Evolutionary conservation across 345 rosid genomes (phyloP), one percentile per base, ranked within the genome.

Genomic region (Euphorbia lathyris): DNA sequence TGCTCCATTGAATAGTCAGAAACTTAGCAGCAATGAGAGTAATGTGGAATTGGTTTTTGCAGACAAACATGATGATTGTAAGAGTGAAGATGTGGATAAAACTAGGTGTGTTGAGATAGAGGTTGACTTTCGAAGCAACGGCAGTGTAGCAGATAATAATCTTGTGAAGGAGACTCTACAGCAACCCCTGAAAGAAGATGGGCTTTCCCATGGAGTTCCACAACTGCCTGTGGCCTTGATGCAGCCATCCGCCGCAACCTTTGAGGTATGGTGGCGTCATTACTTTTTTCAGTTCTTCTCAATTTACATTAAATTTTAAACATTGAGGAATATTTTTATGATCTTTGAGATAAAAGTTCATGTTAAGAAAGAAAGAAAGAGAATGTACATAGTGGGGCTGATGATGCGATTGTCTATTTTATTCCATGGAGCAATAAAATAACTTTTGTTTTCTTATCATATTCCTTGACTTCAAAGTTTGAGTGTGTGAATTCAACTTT

Each of bases 191-290:
- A 58, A 69, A 59, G 79, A 76, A 63, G 77, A 72, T 67, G 42
- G 48, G 48, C 58, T 66, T 23, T 64, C 66, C 30, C 27, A 48
- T 47, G 76, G 48, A 45, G 72, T 58, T 72, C 68, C 77, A 56
- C 80, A 77, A 53, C 51, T 64, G n/a, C 70, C 74, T 27, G 60
- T 66, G 34, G 36, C 73, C 16, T 16, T 58, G 60, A 55, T 73
- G 79, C 82, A 72, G 68, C 63, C 69, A 50, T 45, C 55, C 32
- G 64, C 32, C 53, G 62, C 64, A 32, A 42, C 64, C 63, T 40
- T 58, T 57, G 73, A 78, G 86, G 88, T 82, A 76, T 63, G 19
- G 26, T 32, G 22, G 19, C 45, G 29, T 70, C 61, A 26, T 59
- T 58, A n/a, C 27, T 12, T 9, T 8, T 62, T 38, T 34, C 57